A percentile compares a stretch with the other conserved stretches of the same genome.
Evolutionary conservation across 805 yeast genomes (phyloP).

Genomic region (Spathaspora arborariae): DNA sequence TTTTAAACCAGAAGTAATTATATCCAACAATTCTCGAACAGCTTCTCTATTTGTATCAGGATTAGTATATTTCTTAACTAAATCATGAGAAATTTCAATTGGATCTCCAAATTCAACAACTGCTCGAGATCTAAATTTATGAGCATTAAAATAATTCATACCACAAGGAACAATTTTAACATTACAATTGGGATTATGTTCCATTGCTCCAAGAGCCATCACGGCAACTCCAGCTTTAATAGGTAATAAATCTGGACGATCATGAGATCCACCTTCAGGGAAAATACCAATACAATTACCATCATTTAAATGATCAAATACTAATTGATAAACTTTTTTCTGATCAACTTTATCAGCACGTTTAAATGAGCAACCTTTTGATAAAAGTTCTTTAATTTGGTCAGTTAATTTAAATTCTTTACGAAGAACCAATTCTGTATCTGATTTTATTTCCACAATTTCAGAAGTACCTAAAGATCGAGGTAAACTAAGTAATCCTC

Average conservation of each 20-base stretch:
- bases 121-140: slow-evolving; percentile 91
- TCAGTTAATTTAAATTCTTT: slow-evolving; percentile 62
- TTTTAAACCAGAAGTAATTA: slow-evolving; percentile 67
- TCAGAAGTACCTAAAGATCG: slow-evolving; percentile 74
- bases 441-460: slow-evolving; percentile 62
- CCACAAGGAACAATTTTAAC: slow-evolving; percentile 95
- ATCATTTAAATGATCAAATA: slow-evolving; percentile 75
- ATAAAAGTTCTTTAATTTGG: slow-evolving; percentile 42
- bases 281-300: slow-evolving; percentile 88
- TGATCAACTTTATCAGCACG: slow-evolving; percentile 85
- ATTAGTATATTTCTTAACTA: slow-evolving; percentile 62
- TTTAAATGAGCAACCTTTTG: slow-evolving; percentile 56
- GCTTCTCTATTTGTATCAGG: slow-evolving; percentile 71
- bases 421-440: slow-evolving; percentile 62
- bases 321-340: slow-evolving; percentile 74
- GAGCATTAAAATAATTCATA: slow-evolving; percentile 94
- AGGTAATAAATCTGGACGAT: slow-evolving; percentile 86
- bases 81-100: slow-evolving; percentile 51
- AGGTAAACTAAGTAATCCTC: slow-evolving; percentile 75
- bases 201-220: slow-evolving; percentile 96
- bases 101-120: slow-evolving; percentile 94
- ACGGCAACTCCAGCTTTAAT: slow-evolving; percentile 96
- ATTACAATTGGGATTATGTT: slow-evolving; percentile 65
- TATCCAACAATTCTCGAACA: slow-evolving; percentile 65
- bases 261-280: slow-evolving; percentile 99